phyloP scores from a whole-genome alignment of 2,329 filamentous ascomycete genomes.

The Westerdykella sp. region DNA sequence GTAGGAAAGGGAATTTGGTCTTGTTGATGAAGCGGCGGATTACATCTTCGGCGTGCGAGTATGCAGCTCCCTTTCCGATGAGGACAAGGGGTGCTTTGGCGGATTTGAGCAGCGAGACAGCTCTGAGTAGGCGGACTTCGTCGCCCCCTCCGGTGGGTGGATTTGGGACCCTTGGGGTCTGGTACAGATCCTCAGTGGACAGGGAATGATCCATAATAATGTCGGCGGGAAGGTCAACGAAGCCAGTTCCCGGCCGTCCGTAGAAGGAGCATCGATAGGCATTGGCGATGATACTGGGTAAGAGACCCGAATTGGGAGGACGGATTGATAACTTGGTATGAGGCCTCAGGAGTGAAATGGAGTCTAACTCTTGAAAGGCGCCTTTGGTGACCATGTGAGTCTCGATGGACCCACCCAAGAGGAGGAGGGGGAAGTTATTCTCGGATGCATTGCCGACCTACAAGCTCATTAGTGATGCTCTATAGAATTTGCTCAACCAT shows the following conservation, averaged over 20 bases:
- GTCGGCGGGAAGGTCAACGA: constrained; percentile 52
- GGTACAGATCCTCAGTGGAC: constrained; percentile 3
- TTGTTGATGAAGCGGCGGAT: constrained; percentile 43
- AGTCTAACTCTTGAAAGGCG: constrained; percentile 53
- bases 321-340: constrained; percentile 50
- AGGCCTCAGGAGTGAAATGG: constrained; percentile 47
- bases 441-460: constrained; percentile 45
- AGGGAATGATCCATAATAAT: constrained; percentile 43
- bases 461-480: background rate
- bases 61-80: constrained; percentile 51
- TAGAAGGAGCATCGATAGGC: constrained; percentile 50
- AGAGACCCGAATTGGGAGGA: constrained; percentile 38
- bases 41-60: constrained; percentile 44
- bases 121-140: constrained; percentile 38
- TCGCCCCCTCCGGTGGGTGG: constrained; percentile 44
- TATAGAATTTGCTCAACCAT: background rate
- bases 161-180: constrained; percentile 18
- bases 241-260: constrained; percentile 48
- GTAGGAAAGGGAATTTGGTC: constrained; percentile 50
- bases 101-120: constrained; percentile 41
- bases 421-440: constrained; percentile 50
- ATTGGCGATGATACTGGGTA: constrained; percentile 44
- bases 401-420: constrained; percentile 50
- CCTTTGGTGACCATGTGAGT: constrained; percentile 47
- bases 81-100: constrained; percentile 49